These are phyloP conservation scores for Nothophaeocryptopus gaeumannii DNA, from an alignment of 2,329 filamentous ascomycete genomes.

Conservation along the genomic window DNA sequence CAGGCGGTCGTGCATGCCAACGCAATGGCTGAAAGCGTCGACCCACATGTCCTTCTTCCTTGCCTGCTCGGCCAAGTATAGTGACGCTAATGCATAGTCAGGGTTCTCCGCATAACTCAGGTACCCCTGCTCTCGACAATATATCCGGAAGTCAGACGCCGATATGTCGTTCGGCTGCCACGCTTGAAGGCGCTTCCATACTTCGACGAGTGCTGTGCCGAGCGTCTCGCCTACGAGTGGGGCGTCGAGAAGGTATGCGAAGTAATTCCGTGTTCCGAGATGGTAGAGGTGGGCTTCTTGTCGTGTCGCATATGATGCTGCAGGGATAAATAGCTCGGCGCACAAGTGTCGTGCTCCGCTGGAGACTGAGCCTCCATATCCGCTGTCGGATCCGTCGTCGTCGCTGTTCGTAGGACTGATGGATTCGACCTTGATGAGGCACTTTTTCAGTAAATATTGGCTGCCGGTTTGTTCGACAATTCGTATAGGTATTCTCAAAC, in stretches of 20 bases:
- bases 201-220: conserved; percentile 60
- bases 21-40: conserved; percentile 73
- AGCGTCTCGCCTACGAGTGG: conserved; percentile 67
- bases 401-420: conserved; percentile 19
- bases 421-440: conserved; percentile 27
- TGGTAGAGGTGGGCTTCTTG: conserved; percentile 61
- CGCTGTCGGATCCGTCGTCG: conserved; percentile 30
- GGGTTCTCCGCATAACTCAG: conserved; percentile 63
- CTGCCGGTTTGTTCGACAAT: conserved; percentile 59
- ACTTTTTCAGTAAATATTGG: conserved; percentile 56
- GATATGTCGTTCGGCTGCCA: conserved; percentile 38
- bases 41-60: conserved; percentile 64
- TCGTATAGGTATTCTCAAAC: conserved; percentile 63
- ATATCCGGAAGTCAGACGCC: conserved; percentile 52
- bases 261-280: conserved; percentile 69
- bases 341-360: conserved; percentile 17
- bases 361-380: conserved; percentile 23
- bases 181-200: conserved; percentile 62
- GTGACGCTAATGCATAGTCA: conserved; percentile 64
- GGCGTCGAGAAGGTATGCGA: conserved; percentile 65
- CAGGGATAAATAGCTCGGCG: conserved; percentile 66
- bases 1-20: conserved; percentile 69
- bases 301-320: conserved; percentile 54
- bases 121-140: conserved; percentile 69
- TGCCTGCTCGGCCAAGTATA: conserved; percentile 67